phyloP scores from a whole-genome alignment of 257 asterid species.

The Buddleja alternifolia region DNA sequence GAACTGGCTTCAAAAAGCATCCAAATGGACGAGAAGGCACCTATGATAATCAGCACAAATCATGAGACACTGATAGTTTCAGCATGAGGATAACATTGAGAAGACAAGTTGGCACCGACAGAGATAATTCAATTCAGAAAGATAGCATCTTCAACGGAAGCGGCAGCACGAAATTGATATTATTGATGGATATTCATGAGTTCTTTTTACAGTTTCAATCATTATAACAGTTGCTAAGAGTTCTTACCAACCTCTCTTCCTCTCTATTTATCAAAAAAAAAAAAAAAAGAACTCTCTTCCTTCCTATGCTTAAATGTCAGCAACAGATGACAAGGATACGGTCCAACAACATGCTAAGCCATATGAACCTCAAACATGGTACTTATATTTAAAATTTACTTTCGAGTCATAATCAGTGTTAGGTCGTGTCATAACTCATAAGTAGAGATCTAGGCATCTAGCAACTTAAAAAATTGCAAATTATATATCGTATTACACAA shows the following conservation, averaged over 20 bases:
- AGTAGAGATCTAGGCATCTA: conserved; percentile 10
- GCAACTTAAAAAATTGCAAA: conserved; percentile 18
- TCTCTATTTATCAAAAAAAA: too few species aligned
- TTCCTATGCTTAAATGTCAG: conserved; percentile 13
- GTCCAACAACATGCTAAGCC: conserved; percentile 7
- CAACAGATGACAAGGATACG: conserved; percentile 16
- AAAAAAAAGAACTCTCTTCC: neutral
- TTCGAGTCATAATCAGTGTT: conserved; percentile 14
- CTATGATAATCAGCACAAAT: conserved; percentile 50
- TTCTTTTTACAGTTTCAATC: conserved; percentile 13
- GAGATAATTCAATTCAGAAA: conserved; percentile 19
- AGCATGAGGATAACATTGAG: conserved; percentile 19
- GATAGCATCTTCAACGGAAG: conserved; percentile 23
- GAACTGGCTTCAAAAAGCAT: conserved; percentile 90
- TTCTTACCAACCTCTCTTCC: conserved; percentile 16
- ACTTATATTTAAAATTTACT: neutral
- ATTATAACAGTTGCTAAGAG: conserved; percentile 14
- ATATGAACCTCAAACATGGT: conserved; percentile 19
- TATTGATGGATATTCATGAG: neutral
- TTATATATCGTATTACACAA: neutral
- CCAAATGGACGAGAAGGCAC: conserved; percentile 94
- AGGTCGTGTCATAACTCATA: neutral
- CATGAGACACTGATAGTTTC: conserved; percentile 35
- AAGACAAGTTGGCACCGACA: conserved; percentile 15
- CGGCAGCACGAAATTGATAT: conserved; percentile 17